A percentile compares a stretch with the other conserved stretches of the same genome.
These are phyloP conservation scores for Penicillium lividum DNA, from an alignment of 495 filamentous ascomycete genomes.

Conservation along the genomic window DNA sequence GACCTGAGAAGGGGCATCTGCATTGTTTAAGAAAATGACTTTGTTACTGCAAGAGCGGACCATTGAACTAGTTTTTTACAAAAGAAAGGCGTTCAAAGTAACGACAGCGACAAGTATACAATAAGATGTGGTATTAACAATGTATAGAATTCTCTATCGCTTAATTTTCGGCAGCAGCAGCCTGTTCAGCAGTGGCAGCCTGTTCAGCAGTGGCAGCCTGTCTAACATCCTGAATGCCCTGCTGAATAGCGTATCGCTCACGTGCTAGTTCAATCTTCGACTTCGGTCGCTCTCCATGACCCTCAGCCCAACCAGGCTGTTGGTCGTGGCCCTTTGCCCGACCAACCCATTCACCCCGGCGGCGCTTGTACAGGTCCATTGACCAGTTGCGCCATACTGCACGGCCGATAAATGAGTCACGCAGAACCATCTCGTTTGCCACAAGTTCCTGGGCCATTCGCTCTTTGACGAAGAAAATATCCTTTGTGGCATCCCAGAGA, in stretches of 20 bases:
- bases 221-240: conserved; percentile 18
- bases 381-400: conserved; percentile 91
- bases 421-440: conserved; percentile 61
- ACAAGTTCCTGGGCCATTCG: conserved; percentile 64
- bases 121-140: neutral
- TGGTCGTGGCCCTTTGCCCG: conserved; percentile 59
- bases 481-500: conserved; percentile 67
- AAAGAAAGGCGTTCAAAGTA: neutral
- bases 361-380: conserved; percentile 79
- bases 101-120: too few species aligned
- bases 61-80: too few species aligned
- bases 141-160: neutral
- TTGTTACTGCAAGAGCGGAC: too few species aligned
- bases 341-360: conserved; percentile 67
- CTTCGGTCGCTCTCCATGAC: conserved; percentile 36
- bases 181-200: conserved; percentile 1
- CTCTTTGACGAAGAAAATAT: conserved; percentile 67
- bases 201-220: conserved; percentile 9
- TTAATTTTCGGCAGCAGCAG: neutral
- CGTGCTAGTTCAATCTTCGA: conserved; percentile 51
- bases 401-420: conserved; percentile 73
- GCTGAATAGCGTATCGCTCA: conserved; percentile 42
- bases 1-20: too few species aligned
- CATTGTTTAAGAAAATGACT: too few species aligned
- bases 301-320: conserved; percentile 23